Conservation (phyloP, 345 rosid species). For the Syzygium jambos region DNA sequence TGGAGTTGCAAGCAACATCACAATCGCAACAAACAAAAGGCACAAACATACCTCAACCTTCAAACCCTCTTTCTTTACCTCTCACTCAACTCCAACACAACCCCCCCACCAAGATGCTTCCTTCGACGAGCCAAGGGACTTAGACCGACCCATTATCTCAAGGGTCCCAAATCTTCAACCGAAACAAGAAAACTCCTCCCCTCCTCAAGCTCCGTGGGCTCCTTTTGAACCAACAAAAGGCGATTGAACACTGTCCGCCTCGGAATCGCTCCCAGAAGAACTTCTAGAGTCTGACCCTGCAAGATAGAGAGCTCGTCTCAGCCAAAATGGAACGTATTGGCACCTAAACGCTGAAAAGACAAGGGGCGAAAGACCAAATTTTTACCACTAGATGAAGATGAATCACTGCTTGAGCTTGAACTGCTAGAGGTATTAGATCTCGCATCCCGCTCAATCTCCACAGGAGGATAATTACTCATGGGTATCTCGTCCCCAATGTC, state of each 20-base stretch:
- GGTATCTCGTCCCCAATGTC: slow-evolving; percentile 44
- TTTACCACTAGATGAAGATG: slow-evolving; percentile 29
- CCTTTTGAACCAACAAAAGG: slow-evolving; percentile 23
- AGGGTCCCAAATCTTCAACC: not conserved
- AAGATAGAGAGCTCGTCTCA: not conserved
- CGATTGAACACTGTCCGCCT: slow-evolving; percentile 23
- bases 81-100: not conserved
- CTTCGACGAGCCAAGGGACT: not conserved
- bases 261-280: slow-evolving; percentile 31
- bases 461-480: slow-evolving; percentile 21
- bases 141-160: not conserved
- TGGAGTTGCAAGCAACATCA: not conserved
- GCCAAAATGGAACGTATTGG: not conserved
- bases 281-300: slow-evolving; percentile 35
- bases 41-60: not conserved
- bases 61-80: not conserved
- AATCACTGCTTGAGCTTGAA: slow-evolving; percentile 20
- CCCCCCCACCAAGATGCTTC: not conserved
- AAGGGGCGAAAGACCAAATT: not conserved
- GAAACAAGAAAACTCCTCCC: not conserved
- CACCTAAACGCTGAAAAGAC: not conserved
- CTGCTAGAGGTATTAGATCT: slow-evolving; percentile 18
- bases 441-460: slow-evolving; percentile 38
- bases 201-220: slow-evolving; percentile 6
- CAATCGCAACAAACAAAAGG: not conserved